Base-by-base conservation (phyloP, 768 basidiomycete genomes). In the Pisolithus orientalis region DNA sequence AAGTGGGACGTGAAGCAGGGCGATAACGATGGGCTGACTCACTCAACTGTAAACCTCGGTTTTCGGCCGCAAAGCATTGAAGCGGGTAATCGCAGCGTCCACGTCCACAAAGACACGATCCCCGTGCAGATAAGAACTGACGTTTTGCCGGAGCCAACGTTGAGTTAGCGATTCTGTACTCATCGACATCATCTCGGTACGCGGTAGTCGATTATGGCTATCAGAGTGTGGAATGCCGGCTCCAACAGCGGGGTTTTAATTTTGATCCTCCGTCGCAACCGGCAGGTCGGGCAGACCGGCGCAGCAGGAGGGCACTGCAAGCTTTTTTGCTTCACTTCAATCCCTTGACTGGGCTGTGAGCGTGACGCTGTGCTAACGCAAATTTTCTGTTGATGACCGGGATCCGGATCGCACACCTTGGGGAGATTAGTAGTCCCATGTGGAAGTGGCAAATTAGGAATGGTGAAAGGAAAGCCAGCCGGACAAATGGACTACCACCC, bases 41-140 rank as follows among this genome's bases (percentile, higher is more conserved):
- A 72, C 70, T 65, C 63, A 63, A 76, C 78, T 90, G 79, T 91
- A 92, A 11, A 87, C 77, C 59, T 90, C 91, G 2, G 87, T 83
- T 66, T 89, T 90, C 47, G 87, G 90, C 11, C 84, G 75, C 49
- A 92, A 75, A 28, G 85, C 70, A 7, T 73, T 66, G 60, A 74
- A 78, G 51, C 75, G 72, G 29, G 67, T 54, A 49, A 94, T 79
- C n/a, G 71, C 74, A 10, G 75, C 65, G 65, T 85, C 80, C 53
- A 87, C 71, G 65, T 94, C 83, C 6, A 73, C 59, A 57, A 76
- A 85, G 47, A 90, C 80, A 47, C 79, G 75, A 51, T 84, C 80
- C 21, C 60, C 65, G 48, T 76, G 62, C 3, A 70, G 60, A 61
- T 94, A 94, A 24, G 79, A 63, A 55, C 71, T 73, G 53, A 79